Percentiles rank a stretch among this genome's conserved stretches.
Evolutionary conservation across 768 basidiomycete species (phyloP).

Genomic region (Boletus coccyginus): DNA sequence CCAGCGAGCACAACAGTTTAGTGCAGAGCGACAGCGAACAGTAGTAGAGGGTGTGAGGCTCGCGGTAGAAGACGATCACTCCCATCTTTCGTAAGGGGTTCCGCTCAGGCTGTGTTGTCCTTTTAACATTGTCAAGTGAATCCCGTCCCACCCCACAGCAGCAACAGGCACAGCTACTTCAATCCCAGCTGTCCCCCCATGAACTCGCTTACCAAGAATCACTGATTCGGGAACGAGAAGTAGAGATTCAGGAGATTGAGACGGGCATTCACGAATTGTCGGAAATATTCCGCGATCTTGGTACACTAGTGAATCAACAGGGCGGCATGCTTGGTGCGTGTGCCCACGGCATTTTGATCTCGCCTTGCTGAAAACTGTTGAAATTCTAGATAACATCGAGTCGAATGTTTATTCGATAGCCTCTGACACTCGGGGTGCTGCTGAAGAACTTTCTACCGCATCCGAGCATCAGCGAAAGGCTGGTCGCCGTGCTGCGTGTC

Average conservation of each 20-base stretch:
- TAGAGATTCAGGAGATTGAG: slow-evolving; percentile 95
- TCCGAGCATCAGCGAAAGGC: slow-evolving; percentile 94
- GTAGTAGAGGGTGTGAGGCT: slow-evolving; percentile 86
- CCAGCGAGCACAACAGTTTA: slow-evolving; percentile 86
- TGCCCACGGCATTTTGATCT: background rate
- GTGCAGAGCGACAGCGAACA: slow-evolving; percentile 85
- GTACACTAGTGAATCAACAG: slow-evolving; percentile 92
- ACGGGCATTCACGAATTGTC: slow-evolving; percentile 93
- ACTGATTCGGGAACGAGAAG: slow-evolving; percentile 76
- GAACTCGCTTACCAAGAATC: slow-evolving; percentile 97
- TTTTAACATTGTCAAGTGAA: slow-evolving; percentile 25
- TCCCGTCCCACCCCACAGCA: slow-evolving; percentile 50
- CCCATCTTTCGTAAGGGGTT: slow-evolving; percentile 26
- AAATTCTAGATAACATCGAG: slow-evolving; percentile 83
- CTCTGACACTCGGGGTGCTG: slow-evolving; percentile 76
- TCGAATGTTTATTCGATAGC: slow-evolving; percentile 87
- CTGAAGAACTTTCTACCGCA: slow-evolving; percentile 84
- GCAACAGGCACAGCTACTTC: slow-evolving; percentile 67
- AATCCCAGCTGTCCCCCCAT: slow-evolving; percentile 77
- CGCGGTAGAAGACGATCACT: slow-evolving; percentile 73
- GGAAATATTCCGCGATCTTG: slow-evolving; percentile 95
- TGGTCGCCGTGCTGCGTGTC: slow-evolving; percentile 83
- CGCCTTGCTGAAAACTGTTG: background rate
- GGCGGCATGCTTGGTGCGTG: slow-evolving; percentile 88
- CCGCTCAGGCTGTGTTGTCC: background rate